Percentiles rank a stretch among this genome's conserved stretches.
Evolutionary conservation across 306 rosid species (phyloP).

Genomic region (Alnus rubra): DNA sequence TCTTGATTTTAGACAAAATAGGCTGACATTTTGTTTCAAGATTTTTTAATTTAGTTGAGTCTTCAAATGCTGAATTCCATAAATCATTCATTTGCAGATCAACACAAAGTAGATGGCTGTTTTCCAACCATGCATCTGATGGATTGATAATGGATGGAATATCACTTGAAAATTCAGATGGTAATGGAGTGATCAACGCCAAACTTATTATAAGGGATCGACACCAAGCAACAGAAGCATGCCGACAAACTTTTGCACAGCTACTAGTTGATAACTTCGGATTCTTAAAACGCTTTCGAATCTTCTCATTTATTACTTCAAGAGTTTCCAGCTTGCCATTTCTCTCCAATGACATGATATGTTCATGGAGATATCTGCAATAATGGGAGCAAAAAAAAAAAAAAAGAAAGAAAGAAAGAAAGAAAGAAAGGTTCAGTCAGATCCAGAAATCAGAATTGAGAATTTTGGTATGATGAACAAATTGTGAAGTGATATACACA

Average conservation of each 20-base stretch:
- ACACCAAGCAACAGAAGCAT: slow-evolving; percentile 93
- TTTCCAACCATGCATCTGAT: slow-evolving; percentile 55
- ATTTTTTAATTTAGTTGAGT: slow-evolving; percentile 48
- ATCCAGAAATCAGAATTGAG: background rate
- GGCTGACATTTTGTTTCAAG: slow-evolving; percentile 68
- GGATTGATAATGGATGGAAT: slow-evolving; percentile 45
- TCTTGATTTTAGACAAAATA: slow-evolving; percentile 57
- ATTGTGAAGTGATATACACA: background rate
- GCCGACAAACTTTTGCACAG: slow-evolving; percentile 86
- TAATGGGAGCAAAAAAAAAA: slow-evolving; percentile 18
- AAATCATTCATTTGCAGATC: slow-evolving; percentile 77
- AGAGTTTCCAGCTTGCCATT: slow-evolving; percentile 79
- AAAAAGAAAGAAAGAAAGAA: background rate
- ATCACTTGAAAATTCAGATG: slow-evolving; percentile 45
- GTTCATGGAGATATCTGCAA: slow-evolving; percentile 83
- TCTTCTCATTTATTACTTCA: slow-evolving; percentile 91
- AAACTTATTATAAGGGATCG: slow-evolving; percentile 76
- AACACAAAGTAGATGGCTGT: slow-evolving; percentile 65
- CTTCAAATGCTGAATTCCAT: slow-evolving; percentile 84
- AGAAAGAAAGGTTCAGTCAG: slow-evolving; percentile 4
- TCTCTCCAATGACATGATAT: slow-evolving; percentile 65
- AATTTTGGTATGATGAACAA: background rate
- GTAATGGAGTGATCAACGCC: slow-evolving; percentile 69
- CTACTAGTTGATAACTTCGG: slow-evolving; percentile 71
- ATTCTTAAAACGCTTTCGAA: slow-evolving; percentile 92